Evolutionary conservation across 257 asterid species (phyloP).

Genomic region (Solanum bulbocastanum): DNA sequence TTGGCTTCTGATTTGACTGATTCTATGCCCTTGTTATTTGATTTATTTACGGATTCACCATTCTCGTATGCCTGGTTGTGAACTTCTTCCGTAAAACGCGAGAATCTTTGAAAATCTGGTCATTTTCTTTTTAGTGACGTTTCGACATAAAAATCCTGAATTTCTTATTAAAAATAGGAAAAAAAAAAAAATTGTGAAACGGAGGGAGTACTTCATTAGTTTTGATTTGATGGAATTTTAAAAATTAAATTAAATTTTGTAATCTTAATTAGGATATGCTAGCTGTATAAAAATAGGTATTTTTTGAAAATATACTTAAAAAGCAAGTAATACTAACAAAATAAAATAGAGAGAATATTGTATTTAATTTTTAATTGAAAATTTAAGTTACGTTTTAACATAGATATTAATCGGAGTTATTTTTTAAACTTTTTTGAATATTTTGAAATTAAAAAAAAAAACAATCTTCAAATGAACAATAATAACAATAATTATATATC

Average conservation of each 20-base stretch:
- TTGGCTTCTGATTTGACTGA: slow-evolving; percentile 12
- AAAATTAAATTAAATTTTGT: background rate
- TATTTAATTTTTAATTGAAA: background rate
- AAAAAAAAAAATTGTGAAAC: too few relatives aligned
- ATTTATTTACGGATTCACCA: slow-evolving; percentile 47
- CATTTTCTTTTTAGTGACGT: background rate
- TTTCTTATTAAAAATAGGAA: background rate
- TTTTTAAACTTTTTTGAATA: background rate
- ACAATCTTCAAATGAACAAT: background rate
- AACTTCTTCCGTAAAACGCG: background rate
- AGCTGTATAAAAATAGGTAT: background rate
- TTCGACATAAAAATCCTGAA: background rate
- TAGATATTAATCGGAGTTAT: background rate
- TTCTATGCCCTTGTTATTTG: slow-evolving; percentile 7
- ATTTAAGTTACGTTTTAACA: background rate
- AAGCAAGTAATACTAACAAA: background rate
- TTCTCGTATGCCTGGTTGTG: background rate
- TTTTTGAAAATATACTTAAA: background rate
- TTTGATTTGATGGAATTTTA: background rate
- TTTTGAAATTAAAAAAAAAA: background rate
- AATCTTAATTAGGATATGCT: background rate
- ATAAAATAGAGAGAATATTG: background rate
- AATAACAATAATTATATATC: background rate
- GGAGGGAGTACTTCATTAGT: background rate
- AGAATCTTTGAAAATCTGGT: background rate